phyloP scores from a whole-genome alignment of 2,329 filamentous ascomycete species.

The Xylariaceae sp. region DNA sequence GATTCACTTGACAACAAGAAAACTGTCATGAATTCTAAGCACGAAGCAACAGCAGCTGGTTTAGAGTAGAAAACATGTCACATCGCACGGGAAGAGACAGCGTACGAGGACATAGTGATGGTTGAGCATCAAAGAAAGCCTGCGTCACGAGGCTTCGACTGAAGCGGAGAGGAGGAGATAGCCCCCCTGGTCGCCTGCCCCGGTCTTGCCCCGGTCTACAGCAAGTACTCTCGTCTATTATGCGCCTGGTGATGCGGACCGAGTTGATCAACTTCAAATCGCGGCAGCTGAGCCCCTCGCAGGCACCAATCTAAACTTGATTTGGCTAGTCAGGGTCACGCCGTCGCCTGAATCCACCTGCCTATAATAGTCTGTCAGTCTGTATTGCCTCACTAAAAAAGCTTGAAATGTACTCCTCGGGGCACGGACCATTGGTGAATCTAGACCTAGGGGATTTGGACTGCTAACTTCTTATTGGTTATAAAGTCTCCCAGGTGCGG shows the following conservation, averaged over 20 bases:
- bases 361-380: neutral
- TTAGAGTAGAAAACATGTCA: constrained; percentile 34
- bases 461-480: too few species aligned
- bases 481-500: too few species aligned
- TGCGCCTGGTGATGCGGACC: neutral
- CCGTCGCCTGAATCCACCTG: constrained; percentile 8
- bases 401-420: too few species aligned
- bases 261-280: neutral
- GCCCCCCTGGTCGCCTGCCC: constrained; percentile 27
- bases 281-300: constrained; percentile 33
- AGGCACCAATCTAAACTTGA: constrained; percentile 31
- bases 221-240: constrained; percentile 8
- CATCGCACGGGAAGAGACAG: constrained; percentile 33
- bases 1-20: constrained; percentile 30
- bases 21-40: constrained; percentile 28
- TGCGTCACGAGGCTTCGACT: constrained; percentile 36
- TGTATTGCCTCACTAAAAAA: neutral
- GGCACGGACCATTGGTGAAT: too few species aligned
- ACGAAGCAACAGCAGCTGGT: constrained; percentile 23
- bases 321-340: constrained; percentile 31
- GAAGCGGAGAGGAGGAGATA: constrained; percentile 19
- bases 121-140: constrained; percentile 26
- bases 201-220: constrained; percentile 4
- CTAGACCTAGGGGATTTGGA: too few species aligned
- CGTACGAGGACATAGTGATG: constrained; percentile 13